Evolutionary conservation across 208 protist species (phyloP).

Genomic region (Trypanosoma platydactyli): DNA sequence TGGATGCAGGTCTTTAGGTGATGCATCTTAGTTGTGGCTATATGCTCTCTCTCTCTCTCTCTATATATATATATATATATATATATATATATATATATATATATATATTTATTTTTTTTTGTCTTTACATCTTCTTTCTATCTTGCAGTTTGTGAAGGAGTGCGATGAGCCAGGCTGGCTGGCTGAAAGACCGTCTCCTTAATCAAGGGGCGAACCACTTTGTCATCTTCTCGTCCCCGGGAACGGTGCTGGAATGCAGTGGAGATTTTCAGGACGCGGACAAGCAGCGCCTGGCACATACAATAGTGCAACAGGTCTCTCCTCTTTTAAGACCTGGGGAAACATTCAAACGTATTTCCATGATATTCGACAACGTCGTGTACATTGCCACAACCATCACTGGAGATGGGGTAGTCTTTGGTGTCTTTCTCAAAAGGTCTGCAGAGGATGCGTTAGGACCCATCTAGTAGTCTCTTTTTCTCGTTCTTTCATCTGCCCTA

Average conservation of each 20-base stretch:
- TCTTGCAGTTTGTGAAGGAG: slow-evolving; percentile 4
- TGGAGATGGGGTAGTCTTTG: slow-evolving; percentile 43
- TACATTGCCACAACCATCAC: slow-evolving; percentile 77
- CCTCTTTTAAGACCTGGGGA: slow-evolving; percentile 51
- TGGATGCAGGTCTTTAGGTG: too few relatives aligned
- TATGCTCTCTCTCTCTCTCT: slow-evolving; percentile 9
- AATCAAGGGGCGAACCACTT: slow-evolving; percentile 85
- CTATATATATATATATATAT: slow-evolving; percentile 31
- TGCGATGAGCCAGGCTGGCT: slow-evolving; percentile 60
- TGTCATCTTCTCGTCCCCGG: slow-evolving; percentile 64
- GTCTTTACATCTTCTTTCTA: slow-evolving; percentile 9
- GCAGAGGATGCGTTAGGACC: slow-evolving; percentile 20
- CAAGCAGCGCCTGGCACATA: slow-evolving; percentile 70
- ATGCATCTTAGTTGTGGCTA: neutral
- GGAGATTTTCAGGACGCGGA: slow-evolving; percentile 73
- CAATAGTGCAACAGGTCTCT: slow-evolving; percentile 72
- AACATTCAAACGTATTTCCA: slow-evolving; percentile 67
- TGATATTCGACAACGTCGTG: slow-evolving; percentile 71
- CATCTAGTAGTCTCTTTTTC: neutral
- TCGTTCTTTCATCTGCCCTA: slow-evolving; percentile 10
- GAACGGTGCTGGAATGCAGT: slow-evolving; percentile 70
- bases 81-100: slow-evolving; percentile 5
- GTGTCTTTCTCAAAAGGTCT: slow-evolving; percentile 65
- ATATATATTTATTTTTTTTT: slow-evolving; percentile 11
- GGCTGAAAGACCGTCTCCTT: slow-evolving; percentile 84